Percentiles rank a stretch among this genome's conserved stretches.
phyloP scores from a whole-genome alignment of 768 basidiomycete genomes.

The Trametes punicea region DNA sequence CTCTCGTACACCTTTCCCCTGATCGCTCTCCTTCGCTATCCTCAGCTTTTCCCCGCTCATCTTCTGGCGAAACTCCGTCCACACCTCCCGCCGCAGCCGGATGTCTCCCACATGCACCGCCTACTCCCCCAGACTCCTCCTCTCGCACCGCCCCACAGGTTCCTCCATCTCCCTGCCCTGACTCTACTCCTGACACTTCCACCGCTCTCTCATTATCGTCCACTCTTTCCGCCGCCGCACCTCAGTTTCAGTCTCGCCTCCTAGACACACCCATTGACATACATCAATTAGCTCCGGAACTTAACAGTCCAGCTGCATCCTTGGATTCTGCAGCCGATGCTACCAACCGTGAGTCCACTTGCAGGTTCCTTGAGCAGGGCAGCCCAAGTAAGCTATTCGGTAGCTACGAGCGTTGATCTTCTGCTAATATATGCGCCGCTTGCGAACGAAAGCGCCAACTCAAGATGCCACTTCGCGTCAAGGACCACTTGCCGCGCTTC shows the following conservation, averaged over 20 bases:
- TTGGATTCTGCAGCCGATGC: background rate
- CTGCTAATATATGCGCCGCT: background rate
- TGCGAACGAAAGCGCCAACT: background rate
- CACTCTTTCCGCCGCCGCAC: constrained; percentile 14
- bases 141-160: background rate
- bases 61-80: constrained; percentile 14
- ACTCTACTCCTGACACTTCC: constrained; percentile 5
- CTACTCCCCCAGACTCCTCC: constrained; percentile 17
- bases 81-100: constrained; percentile 2
- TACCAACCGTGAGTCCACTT: background rate
- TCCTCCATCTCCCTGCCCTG: constrained; percentile 1
- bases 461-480: background rate
- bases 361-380: background rate
- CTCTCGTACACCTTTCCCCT: constrained; percentile 14
- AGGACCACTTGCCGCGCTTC: background rate
- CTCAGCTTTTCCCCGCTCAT: constrained; percentile 12
- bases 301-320: constrained; percentile 1
- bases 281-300: constrained; percentile 12
- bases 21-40: constrained; percentile 15
- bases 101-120: constrained; percentile 3
- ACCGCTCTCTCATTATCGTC: constrained; percentile 7
- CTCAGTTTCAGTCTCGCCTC: constrained; percentile 19
- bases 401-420: too few relatives aligned
- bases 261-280: constrained; percentile 22
- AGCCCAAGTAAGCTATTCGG: constrained; percentile 8